Evolutionary conservation across 1,139 yeast genomes (phyloP), one percentile per base, ranked within the genome.

Genomic region (Hansenula lynferdii): DNA sequence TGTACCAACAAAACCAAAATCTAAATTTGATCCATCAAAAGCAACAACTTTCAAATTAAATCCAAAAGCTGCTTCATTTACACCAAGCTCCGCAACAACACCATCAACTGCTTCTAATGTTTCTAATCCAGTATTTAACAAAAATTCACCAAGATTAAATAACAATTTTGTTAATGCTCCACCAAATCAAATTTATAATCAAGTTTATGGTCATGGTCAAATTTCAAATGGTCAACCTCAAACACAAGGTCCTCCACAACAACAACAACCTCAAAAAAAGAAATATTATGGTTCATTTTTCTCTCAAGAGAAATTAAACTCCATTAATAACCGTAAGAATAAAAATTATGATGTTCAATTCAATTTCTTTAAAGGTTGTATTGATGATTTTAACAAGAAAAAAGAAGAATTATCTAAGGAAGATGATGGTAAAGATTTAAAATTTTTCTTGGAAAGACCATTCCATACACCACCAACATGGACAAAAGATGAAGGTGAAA

Each of bases 401-500:
- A 38, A 27, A 10, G 40, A 39, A 14, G 8, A 17, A 18, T 7
- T 7, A 22, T 9, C 4, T 6, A 6, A 18, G 11, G 17, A 17
- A 7, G 10, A 10, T 11, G 16, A 28, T 28, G 21, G 4, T 7
- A 19, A 28, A n/a, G 5, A 15, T n/a, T 16, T 6, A 3, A 34
- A 37, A 49, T 65, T 72, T 41, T 54, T 61, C 19, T 61, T 77
- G 44, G 92, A 81, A 49, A 76, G 70, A 49, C 80, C 95, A 1
- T 86, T 74, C 58, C 69, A 71, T 34, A 82, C 94, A 0, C 82
- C 87, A 5, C 95, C 96, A 38, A 82, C 92, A 0, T 86, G 96
- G 96, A 68, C 70, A 22, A 66, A 71, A 18, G 78, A 82, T 5
- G 61, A 72, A 20, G 83, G 77, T 35, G 77, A 70, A 39, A 66